Conservation (phyloP, 164 flowering plant species). For the Vitis labrusca region DNA sequence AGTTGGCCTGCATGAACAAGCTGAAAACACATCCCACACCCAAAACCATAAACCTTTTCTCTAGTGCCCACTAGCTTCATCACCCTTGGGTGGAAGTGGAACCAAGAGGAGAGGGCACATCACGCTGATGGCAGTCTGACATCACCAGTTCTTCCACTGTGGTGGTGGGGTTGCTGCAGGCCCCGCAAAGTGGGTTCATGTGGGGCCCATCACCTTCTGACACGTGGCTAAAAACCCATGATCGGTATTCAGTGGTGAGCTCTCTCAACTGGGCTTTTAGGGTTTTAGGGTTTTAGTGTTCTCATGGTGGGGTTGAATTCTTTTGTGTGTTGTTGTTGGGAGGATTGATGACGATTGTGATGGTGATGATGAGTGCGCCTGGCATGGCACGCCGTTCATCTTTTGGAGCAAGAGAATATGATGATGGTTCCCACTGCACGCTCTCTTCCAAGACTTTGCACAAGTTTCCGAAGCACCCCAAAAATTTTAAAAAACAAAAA, state of each 20-base stretch:
- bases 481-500: no score
- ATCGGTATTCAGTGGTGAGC: not conserved
- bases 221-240: conserved; percentile 6
- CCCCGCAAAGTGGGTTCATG: not conserved
- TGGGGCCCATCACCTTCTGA: conserved; percentile 2
- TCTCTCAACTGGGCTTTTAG: no score
- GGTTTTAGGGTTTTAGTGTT: not conserved
- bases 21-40: not conserved
- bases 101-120: conserved; percentile 7
- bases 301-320: conserved; percentile 18
- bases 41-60: not conserved
- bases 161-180: no score
- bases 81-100: not conserved
- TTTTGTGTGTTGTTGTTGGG: not conserved
- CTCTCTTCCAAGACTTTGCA: conserved; percentile 24
- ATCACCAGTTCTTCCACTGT: conserved; percentile 7
- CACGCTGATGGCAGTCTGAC: conserved; percentile 36
- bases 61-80: not conserved
- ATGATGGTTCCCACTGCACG: conserved; percentile 58
- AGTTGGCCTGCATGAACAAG: conserved; percentile 9
- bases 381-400: conserved; percentile 54
- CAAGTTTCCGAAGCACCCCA: conserved; percentile 3
- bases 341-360: conserved; percentile 24
- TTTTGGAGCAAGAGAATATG: conserved; percentile 35
- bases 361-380: conserved; percentile 44